phyloP scores from a whole-genome alignment of 441 rosid species.

The Theobroma grandiflorum region DNA sequence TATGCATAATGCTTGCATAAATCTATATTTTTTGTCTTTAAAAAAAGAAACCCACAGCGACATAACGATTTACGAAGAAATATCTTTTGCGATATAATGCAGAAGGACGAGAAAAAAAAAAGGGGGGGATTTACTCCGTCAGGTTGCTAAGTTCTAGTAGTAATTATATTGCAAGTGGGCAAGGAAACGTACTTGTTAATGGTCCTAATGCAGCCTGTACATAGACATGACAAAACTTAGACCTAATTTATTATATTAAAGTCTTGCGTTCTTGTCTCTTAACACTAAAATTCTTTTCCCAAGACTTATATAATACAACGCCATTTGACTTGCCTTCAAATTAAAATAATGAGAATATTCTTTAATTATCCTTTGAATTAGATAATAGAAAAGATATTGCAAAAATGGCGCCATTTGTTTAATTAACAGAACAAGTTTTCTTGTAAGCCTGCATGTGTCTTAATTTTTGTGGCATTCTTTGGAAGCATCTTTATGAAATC shows the following conservation, averaged over 20 bases:
- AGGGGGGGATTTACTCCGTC: neutral
- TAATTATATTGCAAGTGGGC: neutral
- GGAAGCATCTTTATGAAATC: conserved; percentile 5
- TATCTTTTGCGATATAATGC: too few relatives aligned
- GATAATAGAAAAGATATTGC: neutral
- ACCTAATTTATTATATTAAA: neutral
- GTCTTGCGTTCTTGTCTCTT: neutral
- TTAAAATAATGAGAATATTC: neutral
- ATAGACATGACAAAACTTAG: neutral
- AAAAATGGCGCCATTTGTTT: conserved; percentile 9
- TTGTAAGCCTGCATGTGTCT: conserved; percentile 15
- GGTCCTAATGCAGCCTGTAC: neutral
- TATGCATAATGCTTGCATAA: too few relatives aligned
- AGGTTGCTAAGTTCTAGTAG: neutral
- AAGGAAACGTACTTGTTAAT: neutral
- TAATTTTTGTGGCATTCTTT: neutral
- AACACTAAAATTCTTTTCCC: neutral
- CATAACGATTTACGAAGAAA: too few relatives aligned
- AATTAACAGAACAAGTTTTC: neutral
- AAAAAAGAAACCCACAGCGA: too few relatives aligned
- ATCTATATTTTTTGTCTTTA: too few relatives aligned
- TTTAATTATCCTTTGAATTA: neutral
- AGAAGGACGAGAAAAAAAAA: too few relatives aligned
- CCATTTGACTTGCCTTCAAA: neutral
- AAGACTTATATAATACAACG: neutral